A percentile compares a stretch with the other conserved stretches of the same genome.
phyloP scores from a whole-genome alignment of 352 stramenopile genomes.

The Globisporangium recalcitrans region DNA sequence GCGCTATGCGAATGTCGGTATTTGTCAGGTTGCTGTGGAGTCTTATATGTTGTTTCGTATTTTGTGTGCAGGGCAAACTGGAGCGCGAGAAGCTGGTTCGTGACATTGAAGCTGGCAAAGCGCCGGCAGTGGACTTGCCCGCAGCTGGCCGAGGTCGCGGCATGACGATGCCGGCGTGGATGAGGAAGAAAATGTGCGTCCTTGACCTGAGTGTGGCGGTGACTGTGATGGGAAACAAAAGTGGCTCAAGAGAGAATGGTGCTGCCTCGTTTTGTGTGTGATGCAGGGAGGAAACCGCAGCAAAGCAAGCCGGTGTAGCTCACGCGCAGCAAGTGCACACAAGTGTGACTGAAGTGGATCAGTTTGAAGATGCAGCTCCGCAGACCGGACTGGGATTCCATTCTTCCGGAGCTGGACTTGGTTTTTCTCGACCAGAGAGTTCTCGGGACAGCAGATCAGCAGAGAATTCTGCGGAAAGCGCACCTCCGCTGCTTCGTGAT shows the following conservation, averaged over 20 bases:
- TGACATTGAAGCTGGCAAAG: conserved; percentile 62
- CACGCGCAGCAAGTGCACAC: background rate
- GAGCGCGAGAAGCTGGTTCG: conserved; percentile 67
- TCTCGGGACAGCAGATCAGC: background rate
- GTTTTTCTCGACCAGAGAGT: background rate
- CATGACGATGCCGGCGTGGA: conserved; percentile 91
- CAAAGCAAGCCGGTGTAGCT: conserved; percentile 4
- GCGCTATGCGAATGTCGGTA: background rate
- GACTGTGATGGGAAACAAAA: background rate
- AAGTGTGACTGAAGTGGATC: conserved; percentile 14
- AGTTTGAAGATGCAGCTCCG: conserved; percentile 56
- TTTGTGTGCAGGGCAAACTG: conserved; percentile 55
- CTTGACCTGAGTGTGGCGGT: background rate
- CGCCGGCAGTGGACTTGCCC: conserved; percentile 44
- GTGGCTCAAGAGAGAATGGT: background rate
- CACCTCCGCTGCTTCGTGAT: conserved; percentile 12
- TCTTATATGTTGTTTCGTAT: too few species aligned
- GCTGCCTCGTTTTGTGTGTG: background rate
- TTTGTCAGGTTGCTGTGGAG: too few species aligned
- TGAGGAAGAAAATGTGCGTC: conserved; percentile 87
- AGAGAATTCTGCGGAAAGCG: background rate
- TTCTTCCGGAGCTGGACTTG: conserved; percentile 1
- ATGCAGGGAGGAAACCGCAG: conserved; percentile 56
- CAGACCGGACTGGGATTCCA: conserved; percentile 27
- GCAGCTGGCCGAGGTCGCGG: conserved; percentile 68